Percentiles rank a stretch among this genome's conserved stretches.
These are phyloP conservation scores for Fusarium sacchari DNA, from an alignment of 2,329 filamentous ascomycete species.

Conservation along the genomic window DNA sequence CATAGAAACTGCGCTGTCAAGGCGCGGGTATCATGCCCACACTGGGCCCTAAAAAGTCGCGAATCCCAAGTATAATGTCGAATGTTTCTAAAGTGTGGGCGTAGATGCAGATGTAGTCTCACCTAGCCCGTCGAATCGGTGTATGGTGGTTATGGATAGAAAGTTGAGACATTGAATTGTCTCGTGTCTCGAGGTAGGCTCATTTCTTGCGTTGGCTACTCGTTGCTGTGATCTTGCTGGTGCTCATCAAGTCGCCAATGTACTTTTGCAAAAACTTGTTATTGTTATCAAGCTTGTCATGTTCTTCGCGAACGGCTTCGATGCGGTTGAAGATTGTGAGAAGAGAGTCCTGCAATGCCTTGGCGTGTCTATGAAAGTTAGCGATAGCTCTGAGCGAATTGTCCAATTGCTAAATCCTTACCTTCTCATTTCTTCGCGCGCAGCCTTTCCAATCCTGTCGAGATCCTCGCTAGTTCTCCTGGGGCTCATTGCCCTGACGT, in stretches of 20 bases:
- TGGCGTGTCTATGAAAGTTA: slow-evolving; percentile 75
- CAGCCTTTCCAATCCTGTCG: slow-evolving; percentile 85
- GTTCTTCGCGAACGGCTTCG: slow-evolving; percentile 91
- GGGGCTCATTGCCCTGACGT: slow-evolving; percentile 95
- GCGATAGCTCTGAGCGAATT: slow-evolving; percentile 5
- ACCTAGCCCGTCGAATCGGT: slow-evolving; percentile 16
- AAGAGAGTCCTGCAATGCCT: slow-evolving; percentile 87
- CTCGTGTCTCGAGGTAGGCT: slow-evolving; percentile 21
- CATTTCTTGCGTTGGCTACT: slow-evolving; percentile 64
- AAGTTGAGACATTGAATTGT: background rate
- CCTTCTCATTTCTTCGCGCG: slow-evolving; percentile 72
- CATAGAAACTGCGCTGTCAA: slow-evolving; percentile 37
- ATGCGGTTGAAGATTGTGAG: slow-evolving; percentile 92
- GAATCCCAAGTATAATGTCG: slow-evolving; percentile 31
- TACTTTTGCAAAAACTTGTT: slow-evolving; percentile 99
- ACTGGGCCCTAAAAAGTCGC: slow-evolving; percentile 37
- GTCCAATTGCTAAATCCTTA: slow-evolving; percentile 46
- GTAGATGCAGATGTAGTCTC: slow-evolving; percentile 6
- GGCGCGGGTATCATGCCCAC: slow-evolving; percentile 47
- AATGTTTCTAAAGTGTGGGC: slow-evolving; percentile 23
- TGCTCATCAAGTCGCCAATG: slow-evolving; percentile 94
- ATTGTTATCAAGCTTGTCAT: slow-evolving; percentile 95
- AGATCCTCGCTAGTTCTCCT: slow-evolving; percentile 90
- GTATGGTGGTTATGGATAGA: background rate
- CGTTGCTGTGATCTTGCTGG: slow-evolving; percentile 75